Percentiles rank a stretch among this genome's conserved stretches.
Evolutionary conservation across 2,329 filamentous ascomycete species (phyloP).

Genomic region (Penicillium glabrum): DNA sequence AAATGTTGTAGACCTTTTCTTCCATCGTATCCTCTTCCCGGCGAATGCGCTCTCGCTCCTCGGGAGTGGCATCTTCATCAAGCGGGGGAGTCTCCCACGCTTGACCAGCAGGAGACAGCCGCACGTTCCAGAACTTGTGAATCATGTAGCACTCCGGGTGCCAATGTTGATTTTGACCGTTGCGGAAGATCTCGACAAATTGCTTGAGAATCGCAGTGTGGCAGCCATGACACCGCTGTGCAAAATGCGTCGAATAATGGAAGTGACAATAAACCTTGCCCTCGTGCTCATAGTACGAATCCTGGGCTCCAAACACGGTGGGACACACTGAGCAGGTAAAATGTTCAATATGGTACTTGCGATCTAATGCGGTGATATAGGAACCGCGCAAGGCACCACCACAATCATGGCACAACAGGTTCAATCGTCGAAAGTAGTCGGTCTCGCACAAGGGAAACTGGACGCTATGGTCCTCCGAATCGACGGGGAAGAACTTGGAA

Average conservation of each 20-base stretch:
- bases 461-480: conserved; percentile 75
- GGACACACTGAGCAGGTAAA: conserved; percentile 97
- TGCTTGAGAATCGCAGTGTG: conserved; percentile 97
- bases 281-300: conserved; percentile 99
- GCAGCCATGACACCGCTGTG: conserved; percentile 93
- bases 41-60: conserved; percentile 73
- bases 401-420: conserved; percentile 87
- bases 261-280: conserved; percentile 97
- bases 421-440: conserved; percentile 92
- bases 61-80: conserved; percentile 61
- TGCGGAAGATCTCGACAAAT: conserved; percentile 97
- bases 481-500: conserved; percentile 97
- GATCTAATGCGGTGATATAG: conserved; percentile 95
- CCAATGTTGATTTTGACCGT: conserved; percentile 98
- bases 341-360: conserved; percentile 98
- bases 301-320: conserved; percentile 95
- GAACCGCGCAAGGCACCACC: conserved; percentile 90
- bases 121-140: conserved; percentile 99
- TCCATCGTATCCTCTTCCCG: conserved; percentile 92
- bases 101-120: conserved; percentile 66
- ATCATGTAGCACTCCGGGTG: conserved; percentile 99
- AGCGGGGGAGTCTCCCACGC: conserved; percentile 44
- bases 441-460: conserved; percentile 98
- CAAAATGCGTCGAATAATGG: conserved; percentile 97
- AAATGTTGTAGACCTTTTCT: conserved; percentile 96